Evolutionary conservation across 495 filamentous ascomycete genomes (phyloP), one percentile per base, ranked within the genome.

Genomic region (Hypoxylon crocopeplum): DNA sequence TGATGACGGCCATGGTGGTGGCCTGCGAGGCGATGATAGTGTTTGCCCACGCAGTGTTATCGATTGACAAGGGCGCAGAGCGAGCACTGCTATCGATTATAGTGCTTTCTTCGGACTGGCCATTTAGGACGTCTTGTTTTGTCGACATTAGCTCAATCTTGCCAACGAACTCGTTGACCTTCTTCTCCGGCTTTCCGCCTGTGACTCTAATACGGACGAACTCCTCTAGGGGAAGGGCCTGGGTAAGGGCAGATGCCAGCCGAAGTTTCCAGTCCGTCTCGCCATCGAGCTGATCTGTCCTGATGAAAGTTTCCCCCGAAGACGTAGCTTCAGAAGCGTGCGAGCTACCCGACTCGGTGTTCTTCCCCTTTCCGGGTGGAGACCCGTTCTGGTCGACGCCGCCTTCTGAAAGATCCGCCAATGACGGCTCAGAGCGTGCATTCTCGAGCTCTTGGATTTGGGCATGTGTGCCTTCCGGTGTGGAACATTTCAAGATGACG

Each of bases 191-290:
- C 40, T 92, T 89, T 22, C 92, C 91, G 19, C 90, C 95, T 3
- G 86, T 88, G 52, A 99, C 80, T 32, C 83, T 84, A 10, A 98
- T 77, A 36, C 87, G 82, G 4, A 85, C 81, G 59, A 95, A 85
- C 50, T 92, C 88, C 15, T 77, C 79, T 2, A 86, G 70, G 3
- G 86, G 67, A 5, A 98, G 77, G 30, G 73, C 76, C 63, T 99
- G 95, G 0, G 92, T 92, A 10, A 97, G 69, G 0, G 88, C 81
- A 6, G 93, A 92, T 2, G 93, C 91, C 2, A 98, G 71, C 3
- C 95, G 86, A 29, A 99, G 79, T 73, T 99, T 99, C 95, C 95
- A 99, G 65, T 99, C 95, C 6, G 95, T 99, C 74, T 99, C 95
- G 51, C 95, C 95, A 63, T 99, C 95, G 7, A 99, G 82, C 69